These are phyloP conservation scores for Hebeloma cylindrosporum DNA, from an alignment of 768 basidiomycete genomes.

Conservation along the genomic window DNA sequence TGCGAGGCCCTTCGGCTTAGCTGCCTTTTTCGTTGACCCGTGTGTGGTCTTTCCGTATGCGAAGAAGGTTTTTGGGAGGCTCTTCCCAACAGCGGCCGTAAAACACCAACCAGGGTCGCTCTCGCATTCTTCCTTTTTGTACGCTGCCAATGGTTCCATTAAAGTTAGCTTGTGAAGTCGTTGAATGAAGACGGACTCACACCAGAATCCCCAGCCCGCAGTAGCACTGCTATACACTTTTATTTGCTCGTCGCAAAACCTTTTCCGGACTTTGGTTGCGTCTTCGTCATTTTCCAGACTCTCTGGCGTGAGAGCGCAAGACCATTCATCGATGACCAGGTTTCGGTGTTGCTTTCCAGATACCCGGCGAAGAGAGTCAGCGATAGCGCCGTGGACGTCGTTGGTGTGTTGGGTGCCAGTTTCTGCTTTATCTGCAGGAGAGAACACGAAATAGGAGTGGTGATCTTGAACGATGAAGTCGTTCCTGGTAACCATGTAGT, in stretches of 20 bases:
- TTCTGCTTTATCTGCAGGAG: constrained; percentile 46
- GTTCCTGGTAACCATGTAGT: constrained; percentile 45
- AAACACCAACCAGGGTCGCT: constrained; percentile 71
- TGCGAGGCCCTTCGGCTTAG: constrained; percentile 5
- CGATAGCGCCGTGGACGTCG: constrained; percentile 42
- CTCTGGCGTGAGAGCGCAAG: constrained; percentile 68
- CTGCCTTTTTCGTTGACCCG: constrained; percentile 4
- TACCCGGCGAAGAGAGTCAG: constrained; percentile 28
- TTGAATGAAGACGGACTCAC: constrained; percentile 35
- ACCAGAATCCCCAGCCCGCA: constrained; percentile 73
- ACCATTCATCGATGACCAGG: constrained; percentile 81
- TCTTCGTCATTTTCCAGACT: constrained; percentile 52
- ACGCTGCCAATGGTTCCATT: constrained; percentile 38
- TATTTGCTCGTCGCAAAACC: constrained; percentile 62
- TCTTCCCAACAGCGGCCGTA: constrained; percentile 53
- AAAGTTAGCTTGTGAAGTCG: background rate
- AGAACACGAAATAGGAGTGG: constrained; percentile 73
- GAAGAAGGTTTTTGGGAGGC: constrained; percentile 58
- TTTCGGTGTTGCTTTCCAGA: constrained; percentile 36
- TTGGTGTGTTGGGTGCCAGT: constrained; percentile 58
- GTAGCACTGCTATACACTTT: constrained; percentile 53
- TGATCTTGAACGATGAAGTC: constrained; percentile 75
- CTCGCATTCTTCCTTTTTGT: constrained; percentile 59
- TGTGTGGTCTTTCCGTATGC: constrained; percentile 37
- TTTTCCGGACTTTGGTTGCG: constrained; percentile 40